Conservation (phyloP, 2,329 filamentous ascomycete species). For the Zasmidium cellare region DNA sequence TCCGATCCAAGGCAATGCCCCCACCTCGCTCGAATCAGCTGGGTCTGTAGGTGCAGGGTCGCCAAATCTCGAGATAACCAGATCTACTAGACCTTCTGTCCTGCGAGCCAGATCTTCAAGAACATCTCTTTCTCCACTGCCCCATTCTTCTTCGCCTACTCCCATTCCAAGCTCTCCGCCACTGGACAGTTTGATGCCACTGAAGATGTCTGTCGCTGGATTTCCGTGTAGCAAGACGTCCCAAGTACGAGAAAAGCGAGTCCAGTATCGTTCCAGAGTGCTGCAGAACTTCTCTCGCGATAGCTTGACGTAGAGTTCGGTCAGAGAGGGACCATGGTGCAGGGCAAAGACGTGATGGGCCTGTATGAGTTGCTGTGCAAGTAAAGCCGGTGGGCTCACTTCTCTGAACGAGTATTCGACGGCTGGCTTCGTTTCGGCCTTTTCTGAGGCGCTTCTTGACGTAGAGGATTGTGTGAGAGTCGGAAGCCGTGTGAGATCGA, state of each 20-base stretch:
- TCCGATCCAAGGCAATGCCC: slow-evolving; percentile 67
- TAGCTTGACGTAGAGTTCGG: slow-evolving; percentile 65
- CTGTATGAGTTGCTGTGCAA: slow-evolving; percentile 77
- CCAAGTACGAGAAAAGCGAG: slow-evolving; percentile 67
- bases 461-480: slow-evolving; percentile 39
- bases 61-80: slow-evolving; percentile 86
- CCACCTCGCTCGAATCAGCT: slow-evolving; percentile 24
- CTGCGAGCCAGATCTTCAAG: slow-evolving; percentile 81
- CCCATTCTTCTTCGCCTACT: slow-evolving; percentile 92
- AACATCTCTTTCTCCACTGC: slow-evolving; percentile 90
- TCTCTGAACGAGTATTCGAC: slow-evolving; percentile 88
- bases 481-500: slow-evolving; percentile 77
- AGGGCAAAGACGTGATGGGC: slow-evolving; percentile 84
- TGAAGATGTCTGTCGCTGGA: slow-evolving; percentile 75
- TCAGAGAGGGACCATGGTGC: slow-evolving; percentile 78
- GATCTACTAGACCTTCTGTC: slow-evolving; percentile 81
- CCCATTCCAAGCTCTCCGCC: slow-evolving; percentile 91
- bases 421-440: slow-evolving; percentile 34
- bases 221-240: slow-evolving; percentile 89
- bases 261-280: slow-evolving; percentile 80
- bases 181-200: slow-evolving; percentile 82
- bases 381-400: slow-evolving; percentile 75
- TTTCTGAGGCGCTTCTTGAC: slow-evolving; percentile 25
- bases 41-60: slow-evolving; percentile 46
- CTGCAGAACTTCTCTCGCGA: slow-evolving; percentile 69